These are phyloP conservation scores for Dactylis glomerata DNA, from an alignment of 176 grass and related monocot genomes.

Conservation along the genomic window DNA sequence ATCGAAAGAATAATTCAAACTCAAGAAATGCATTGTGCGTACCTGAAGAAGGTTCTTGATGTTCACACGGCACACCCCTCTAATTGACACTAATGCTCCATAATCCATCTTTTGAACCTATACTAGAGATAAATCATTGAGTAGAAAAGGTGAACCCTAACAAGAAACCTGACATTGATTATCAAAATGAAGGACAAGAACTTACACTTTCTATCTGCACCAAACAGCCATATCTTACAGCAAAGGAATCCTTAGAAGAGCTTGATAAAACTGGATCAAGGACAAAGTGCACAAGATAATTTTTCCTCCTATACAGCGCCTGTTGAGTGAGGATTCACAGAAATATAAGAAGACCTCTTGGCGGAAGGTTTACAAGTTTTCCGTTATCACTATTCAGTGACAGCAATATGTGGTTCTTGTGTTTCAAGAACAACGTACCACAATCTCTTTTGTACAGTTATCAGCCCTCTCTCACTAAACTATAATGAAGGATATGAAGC, in stretches of 20 bases:
- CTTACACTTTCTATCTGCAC: conserved; percentile 90
- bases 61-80: conserved; percentile 82
- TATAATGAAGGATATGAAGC: conserved; percentile 2
- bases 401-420: background rate
- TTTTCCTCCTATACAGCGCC: conserved; percentile 56
- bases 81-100: conserved; percentile 82
- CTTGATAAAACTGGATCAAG: conserved; percentile 72
- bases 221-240: conserved; percentile 82
- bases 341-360: conserved; percentile 18
- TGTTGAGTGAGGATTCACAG: conserved; percentile 39
- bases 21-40: conserved; percentile 6
- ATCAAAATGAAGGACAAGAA: conserved; percentile 3
- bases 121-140: conserved; percentile 42
- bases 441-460: conserved; percentile 10
- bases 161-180: conserved; percentile 17
- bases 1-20: background rate
- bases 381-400: background rate
- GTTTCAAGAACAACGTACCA: background rate
- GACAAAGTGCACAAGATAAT: conserved; percentile 88
- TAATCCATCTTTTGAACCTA: conserved; percentile 82
- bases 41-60: conserved; percentile 79
- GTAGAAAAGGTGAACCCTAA: conserved; percentile 26
- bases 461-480: background rate
- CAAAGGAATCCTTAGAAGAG: conserved; percentile 61
- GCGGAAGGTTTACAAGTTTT: background rate